These are phyloP conservation scores for Turritis glabra DNA, from an alignment of 345 rosid genomes.

Conservation along the genomic window DNA sequence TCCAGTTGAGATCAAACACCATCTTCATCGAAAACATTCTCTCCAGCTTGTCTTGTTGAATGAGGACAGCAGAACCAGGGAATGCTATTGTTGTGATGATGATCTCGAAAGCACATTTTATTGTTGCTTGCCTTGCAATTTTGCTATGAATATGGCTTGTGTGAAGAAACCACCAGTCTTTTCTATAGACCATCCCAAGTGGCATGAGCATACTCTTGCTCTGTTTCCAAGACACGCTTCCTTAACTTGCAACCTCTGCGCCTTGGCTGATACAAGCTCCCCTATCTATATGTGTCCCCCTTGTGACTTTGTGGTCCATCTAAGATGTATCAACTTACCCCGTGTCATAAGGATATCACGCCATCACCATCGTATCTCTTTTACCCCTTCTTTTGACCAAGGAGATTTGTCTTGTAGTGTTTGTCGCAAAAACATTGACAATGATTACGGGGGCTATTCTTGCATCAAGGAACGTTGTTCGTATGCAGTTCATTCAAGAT, in stretches of 20 bases:
- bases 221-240: too few species aligned
- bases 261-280: too few species aligned
- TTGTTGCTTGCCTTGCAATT: neutral
- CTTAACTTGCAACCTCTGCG: too few species aligned
- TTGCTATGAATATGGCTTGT: neutral
- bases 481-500: neutral
- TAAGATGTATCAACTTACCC: neutral
- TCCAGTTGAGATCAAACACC: too few species aligned
- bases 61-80: neutral
- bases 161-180: too few species aligned
- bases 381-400: neutral
- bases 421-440: neutral
- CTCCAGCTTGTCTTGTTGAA: neutral
- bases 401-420: neutral
- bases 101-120: neutral
- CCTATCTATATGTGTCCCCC: too few species aligned
- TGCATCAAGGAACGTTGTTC: neutral
- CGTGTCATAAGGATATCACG: neutral
- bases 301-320: conserved; percentile 15
- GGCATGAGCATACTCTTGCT: too few species aligned
- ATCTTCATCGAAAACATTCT: conserved; percentile 1
- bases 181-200: neutral
- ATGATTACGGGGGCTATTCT: too few species aligned
- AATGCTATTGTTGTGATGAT: neutral
- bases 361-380: too few species aligned